Conservation (phyloP, 768 basidiomycete species). For the Suillus brevipes region DNA sequence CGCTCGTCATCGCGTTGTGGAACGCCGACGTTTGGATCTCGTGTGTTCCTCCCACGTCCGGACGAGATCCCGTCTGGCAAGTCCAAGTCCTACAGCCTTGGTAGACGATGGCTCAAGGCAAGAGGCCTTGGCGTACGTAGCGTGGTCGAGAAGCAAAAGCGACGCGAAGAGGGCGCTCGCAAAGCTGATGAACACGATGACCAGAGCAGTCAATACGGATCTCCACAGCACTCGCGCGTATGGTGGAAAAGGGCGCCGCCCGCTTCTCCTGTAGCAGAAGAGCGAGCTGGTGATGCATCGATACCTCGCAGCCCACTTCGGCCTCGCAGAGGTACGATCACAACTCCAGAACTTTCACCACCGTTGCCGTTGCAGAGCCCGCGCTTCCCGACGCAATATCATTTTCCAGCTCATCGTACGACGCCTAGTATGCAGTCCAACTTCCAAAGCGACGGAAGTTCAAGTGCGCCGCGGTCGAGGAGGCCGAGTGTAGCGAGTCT, state of each 20-base stretch:
- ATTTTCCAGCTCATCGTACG: conserved; percentile 19
- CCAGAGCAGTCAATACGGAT: conserved; percentile 5
- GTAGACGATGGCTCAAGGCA: conserved; percentile 31
- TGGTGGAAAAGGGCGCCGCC: conserved; percentile 31
- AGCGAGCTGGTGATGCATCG: conserved; percentile 15
- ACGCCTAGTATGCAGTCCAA: conserved; percentile 26
- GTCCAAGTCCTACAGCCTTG: conserved; percentile 15
- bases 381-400: conserved; percentile 1
- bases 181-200: conserved; percentile 1
- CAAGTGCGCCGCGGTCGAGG: conserved; percentile 12
- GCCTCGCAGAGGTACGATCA: conserved; percentile 12
- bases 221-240: conserved; percentile 25
- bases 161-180: conserved; percentile 14
- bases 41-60: conserved; percentile 29
- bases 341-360: conserved; percentile 16
- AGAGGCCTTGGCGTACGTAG: conserved; percentile 29
- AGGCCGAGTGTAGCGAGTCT: conserved; percentile 32
- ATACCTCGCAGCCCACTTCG: conserved; percentile 10
- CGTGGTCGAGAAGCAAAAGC: conserved; percentile 22
- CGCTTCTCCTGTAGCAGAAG: conserved; percentile 10
- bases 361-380: conserved; percentile 20
- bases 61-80: conserved; percentile 24
- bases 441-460: conserved; percentile 11
- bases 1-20: conserved; percentile 54
- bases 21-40: conserved; percentile 64